Conservation (phyloP, 2,329 filamentous ascomycete genomes). For the Aspergillus candidus region DNA sequence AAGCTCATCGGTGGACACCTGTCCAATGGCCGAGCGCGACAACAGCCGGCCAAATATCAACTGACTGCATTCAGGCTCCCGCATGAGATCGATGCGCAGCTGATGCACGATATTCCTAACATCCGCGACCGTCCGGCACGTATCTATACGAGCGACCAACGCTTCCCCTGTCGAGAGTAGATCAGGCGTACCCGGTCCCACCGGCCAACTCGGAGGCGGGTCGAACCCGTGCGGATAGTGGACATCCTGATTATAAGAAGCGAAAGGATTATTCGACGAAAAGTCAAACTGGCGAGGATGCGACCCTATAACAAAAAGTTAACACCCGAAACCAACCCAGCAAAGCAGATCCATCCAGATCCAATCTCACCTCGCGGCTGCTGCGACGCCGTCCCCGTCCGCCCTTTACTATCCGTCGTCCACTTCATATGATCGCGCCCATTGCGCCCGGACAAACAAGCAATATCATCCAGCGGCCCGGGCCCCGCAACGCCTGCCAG, state of each 20-base stretch:
- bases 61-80: constrained; percentile 31
- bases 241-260: constrained; percentile 18
- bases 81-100: constrained; percentile 28
- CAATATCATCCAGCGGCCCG: constrained; percentile 32
- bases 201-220: not conserved
- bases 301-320: constrained; percentile 10
- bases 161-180: constrained; percentile 6
- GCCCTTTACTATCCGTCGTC: constrained; percentile 21
- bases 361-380: constrained; percentile 20
- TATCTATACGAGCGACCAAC: constrained; percentile 16
- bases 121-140: constrained; percentile 21
- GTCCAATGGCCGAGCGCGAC: constrained; percentile 5
- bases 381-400: constrained; percentile 11
- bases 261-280: constrained; percentile 10
- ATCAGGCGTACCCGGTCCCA: not conserved
- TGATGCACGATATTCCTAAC: constrained; percentile 22
- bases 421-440: constrained; percentile 35
- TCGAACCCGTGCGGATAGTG: constrained; percentile 6
- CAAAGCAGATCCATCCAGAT: not conserved
- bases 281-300: constrained; percentile 15
- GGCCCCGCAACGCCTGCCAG: constrained; percentile 32
- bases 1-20: constrained; percentile 18
- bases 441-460: constrained; percentile 38
- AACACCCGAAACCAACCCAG: not conserved
- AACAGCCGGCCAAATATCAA: constrained; percentile 31